Percentiles rank a stretch among this genome's conserved stretches.
Evolutionary conservation across 768 basidiomycete species (phyloP).

Genomic region (Boletus huronensis): DNA sequence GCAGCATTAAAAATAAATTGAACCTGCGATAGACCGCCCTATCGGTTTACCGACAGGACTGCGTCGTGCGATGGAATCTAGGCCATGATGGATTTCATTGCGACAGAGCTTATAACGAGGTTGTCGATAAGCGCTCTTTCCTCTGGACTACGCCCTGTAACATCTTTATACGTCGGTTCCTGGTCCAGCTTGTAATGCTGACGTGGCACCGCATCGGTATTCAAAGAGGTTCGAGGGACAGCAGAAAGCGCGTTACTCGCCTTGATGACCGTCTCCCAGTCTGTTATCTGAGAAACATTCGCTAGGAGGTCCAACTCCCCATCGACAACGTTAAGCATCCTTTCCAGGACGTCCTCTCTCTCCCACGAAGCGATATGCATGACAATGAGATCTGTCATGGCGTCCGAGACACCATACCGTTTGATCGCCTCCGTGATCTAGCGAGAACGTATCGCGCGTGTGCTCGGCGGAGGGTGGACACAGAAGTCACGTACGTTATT

Average conservation of each 20-base stretch:
- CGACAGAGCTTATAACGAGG: slow-evolving; percentile 74
- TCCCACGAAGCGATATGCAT: slow-evolving; percentile 56
- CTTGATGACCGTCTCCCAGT: slow-evolving; percentile 75
- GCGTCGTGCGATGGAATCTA: slow-evolving; percentile 1
- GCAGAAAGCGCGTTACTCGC: slow-evolving; percentile 37
- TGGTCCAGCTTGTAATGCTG: slow-evolving; percentile 70
- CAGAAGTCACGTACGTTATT: slow-evolving; percentile 59
- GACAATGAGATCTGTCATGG: slow-evolving; percentile 62
- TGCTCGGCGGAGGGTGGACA: neutral
- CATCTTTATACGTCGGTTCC: slow-evolving; percentile 42
- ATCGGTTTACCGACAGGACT: neutral
- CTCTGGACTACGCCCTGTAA: slow-evolving; percentile 29
- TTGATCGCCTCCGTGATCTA: slow-evolving; percentile 88
- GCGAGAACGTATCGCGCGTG: neutral
- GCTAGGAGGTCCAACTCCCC: slow-evolving; percentile 53
- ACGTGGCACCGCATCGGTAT: neutral
- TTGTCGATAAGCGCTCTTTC: slow-evolving; percentile 51
- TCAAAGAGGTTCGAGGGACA: no score
- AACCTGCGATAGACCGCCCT: neutral
- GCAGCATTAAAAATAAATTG: neutral
- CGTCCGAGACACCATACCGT: slow-evolving; percentile 78
- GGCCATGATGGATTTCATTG: slow-evolving; percentile 66
- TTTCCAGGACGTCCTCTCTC: slow-evolving; percentile 40
- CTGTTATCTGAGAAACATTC: slow-evolving; percentile 47
- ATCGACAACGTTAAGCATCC: slow-evolving; percentile 55